Conservation (phyloP, 352 stramenopile genomes). For the Phytophthora ohioensis region DNA sequence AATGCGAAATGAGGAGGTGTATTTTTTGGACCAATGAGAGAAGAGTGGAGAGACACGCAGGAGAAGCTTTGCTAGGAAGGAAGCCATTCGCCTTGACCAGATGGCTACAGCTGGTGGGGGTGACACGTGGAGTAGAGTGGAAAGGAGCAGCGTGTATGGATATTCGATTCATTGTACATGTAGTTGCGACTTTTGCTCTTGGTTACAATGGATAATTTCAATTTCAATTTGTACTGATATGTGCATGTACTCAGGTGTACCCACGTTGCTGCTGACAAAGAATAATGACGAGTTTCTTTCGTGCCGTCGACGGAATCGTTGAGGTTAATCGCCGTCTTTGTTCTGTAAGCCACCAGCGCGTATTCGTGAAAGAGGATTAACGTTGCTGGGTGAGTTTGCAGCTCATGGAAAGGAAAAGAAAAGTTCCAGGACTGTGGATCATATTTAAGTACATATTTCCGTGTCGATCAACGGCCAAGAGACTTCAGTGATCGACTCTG, state of each 20-base stretch:
- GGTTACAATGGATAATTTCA: neutral
- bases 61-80: neutral
- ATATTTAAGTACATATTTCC: too few relatives aligned
- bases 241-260: too few relatives aligned
- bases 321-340: neutral
- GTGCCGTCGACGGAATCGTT: neutral
- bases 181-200: neutral
- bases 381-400: too few relatives aligned
- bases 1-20: neutral
- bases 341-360: neutral
- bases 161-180: too few relatives aligned
- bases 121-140: neutral
- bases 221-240: neutral
- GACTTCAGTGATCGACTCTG: constrained; percentile 67
- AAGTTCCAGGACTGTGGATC: too few relatives aligned
- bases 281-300: neutral
- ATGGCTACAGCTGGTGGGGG: constrained; percentile 7
- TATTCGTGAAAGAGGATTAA: too few relatives aligned
- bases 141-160: neutral
- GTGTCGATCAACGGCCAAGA: constrained; percentile 63
- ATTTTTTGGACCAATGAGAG: neutral
- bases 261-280: neutral
- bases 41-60: neutral
- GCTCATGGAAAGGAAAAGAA: too few relatives aligned
- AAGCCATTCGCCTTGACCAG: constrained; percentile 1